Conservation (phyloP, 2,329 filamentous ascomycete species). For the Phialophora verrucosa region DNA sequence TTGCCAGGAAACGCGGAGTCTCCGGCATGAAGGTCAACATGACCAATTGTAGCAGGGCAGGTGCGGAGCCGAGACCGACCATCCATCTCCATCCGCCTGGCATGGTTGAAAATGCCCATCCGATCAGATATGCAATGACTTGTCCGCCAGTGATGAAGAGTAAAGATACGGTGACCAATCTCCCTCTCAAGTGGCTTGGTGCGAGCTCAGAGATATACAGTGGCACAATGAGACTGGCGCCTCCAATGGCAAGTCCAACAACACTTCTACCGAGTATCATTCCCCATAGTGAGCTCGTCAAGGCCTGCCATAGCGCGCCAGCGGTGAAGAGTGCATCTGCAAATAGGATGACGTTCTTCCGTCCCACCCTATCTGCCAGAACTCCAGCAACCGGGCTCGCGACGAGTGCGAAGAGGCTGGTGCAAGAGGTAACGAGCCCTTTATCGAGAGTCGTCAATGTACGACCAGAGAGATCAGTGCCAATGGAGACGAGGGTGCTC, state of each 20-base stretch:
- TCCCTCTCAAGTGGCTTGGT: conserved; percentile 75
- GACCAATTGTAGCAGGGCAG: conserved; percentile 72
- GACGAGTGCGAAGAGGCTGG: conserved; percentile 63
- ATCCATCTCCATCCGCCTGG: conserved; percentile 83
- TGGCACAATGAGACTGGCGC: conserved; percentile 76
- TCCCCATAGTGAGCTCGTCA: conserved; percentile 48
- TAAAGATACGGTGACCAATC: conserved; percentile 79
- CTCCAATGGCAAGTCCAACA: conserved; percentile 55
- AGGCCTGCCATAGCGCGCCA: conserved; percentile 52
- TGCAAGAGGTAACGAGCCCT: conserved; percentile 63
- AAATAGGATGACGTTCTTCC: conserved; percentile 55
- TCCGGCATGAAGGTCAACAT: conserved; percentile 79
- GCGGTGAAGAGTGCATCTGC: conserved; percentile 54
- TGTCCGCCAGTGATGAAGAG: conserved; percentile 88
- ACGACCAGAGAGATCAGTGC: conserved; percentile 58
- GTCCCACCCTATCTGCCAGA: conserved; percentile 57
- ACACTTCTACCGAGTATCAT: conserved; percentile 56
- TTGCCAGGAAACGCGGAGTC: conserved; percentile 85
- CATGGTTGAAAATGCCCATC: conserved; percentile 72
- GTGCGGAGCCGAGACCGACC: conserved; percentile 81
- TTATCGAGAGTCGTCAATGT: conserved; percentile 62
- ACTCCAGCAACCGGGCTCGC: conserved; percentile 61
- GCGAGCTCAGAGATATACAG: conserved; percentile 88
- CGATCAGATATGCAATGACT: conserved; percentile 83
- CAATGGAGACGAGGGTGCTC: conserved; percentile 63